A percentile compares a stretch with the other conserved stretches of the same genome.
These are phyloP conservation scores for Sarocladiaceae sp. DNA, from an alignment of 2,329 filamentous ascomycete genomes.

Conservation along the genomic window DNA sequence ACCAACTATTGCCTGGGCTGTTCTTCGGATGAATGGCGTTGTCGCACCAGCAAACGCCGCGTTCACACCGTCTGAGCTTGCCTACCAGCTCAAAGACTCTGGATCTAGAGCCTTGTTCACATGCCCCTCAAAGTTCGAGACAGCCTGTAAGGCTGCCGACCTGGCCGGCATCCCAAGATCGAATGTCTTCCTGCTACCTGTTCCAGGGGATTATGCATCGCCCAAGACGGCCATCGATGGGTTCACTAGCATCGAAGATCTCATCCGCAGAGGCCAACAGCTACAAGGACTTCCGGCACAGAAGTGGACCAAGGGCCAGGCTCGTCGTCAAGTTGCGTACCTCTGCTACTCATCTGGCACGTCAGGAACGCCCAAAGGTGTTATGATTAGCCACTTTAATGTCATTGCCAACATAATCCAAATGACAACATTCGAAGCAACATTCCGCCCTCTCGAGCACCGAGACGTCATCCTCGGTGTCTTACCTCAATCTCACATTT, in stretches of 20 bases:
- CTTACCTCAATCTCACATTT: slow-evolving; percentile 9
- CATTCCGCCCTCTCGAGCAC: not conserved
- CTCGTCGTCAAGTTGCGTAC: not conserved
- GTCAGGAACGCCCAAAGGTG: slow-evolving; percentile 7
- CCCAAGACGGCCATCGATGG: too few relatives aligned
- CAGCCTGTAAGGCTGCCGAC: slow-evolving; percentile 9
- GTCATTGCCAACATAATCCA: slow-evolving; percentile 12
- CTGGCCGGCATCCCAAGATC: slow-evolving; percentile 5
- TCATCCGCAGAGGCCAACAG: not conserved
- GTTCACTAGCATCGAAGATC: slow-evolving; percentile 43
- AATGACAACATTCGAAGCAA: not conserved
- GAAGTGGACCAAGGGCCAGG: not conserved
- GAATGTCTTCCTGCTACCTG: slow-evolving; percentile 3
- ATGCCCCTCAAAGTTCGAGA: slow-evolving; percentile 4
- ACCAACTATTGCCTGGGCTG: slow-evolving; percentile 11
- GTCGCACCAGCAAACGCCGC: slow-evolving; percentile 11
- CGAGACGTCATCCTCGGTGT: slow-evolving; percentile 7
- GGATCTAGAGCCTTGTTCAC: slow-evolving; percentile 9
- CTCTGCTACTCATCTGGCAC: slow-evolving; percentile 5
- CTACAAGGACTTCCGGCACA: not conserved
- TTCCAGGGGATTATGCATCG: not conserved
- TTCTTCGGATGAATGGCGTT: slow-evolving; percentile 11
- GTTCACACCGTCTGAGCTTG: slow-evolving; percentile 10
- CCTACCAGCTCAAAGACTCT: slow-evolving; percentile 11
- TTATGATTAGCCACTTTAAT: slow-evolving; percentile 10